Percentiles rank a stretch among this genome's conserved stretches.
Conservation (phyloP, 805 yeast genomes). For the Suhomyces prunicola region DNA sequence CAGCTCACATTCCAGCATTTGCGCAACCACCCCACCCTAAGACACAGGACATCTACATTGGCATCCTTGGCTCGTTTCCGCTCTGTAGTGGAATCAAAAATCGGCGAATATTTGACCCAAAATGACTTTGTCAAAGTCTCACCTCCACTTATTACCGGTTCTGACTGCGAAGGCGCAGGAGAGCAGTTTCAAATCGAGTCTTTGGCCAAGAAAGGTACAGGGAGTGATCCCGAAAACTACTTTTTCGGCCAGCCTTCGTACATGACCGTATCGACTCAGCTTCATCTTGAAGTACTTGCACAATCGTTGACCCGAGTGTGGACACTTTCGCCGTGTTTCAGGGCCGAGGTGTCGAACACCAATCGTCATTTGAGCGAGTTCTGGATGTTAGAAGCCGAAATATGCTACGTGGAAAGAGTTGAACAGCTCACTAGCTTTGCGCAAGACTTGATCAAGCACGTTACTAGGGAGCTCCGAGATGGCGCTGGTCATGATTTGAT, state of each 20-base stretch:
- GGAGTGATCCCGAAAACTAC: background rate
- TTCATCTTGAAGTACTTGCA: constrained; percentile 81
- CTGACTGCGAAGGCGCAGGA: constrained; percentile 98
- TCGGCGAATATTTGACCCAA: constrained; percentile 53
- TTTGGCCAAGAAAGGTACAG: background rate
- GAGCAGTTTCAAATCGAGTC: constrained; percentile 68
- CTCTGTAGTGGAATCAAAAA: constrained; percentile 55
- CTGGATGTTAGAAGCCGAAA: constrained; percentile 96
- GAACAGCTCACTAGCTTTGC: constrained; percentile 60
- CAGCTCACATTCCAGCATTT: constrained; percentile 61
- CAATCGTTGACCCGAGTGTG: constrained; percentile 77
- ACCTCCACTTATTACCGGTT: constrained; percentile 83
- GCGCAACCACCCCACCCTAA: constrained; percentile 68
- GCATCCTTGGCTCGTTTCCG: constrained; percentile 70
- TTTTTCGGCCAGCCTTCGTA: constrained; percentile 70
- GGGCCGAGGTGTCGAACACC: constrained; percentile 92
- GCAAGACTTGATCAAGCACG: constrained; percentile 64
- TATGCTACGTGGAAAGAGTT: constrained; percentile 61
- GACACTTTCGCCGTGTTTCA: constrained; percentile 86
- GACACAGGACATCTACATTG: constrained; percentile 69
- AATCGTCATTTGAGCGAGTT: constrained; percentile 90
- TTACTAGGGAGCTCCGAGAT: constrained; percentile 21
- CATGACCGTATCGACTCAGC: constrained; percentile 87
- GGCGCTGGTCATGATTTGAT: constrained; percentile 30
- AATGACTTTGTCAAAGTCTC: constrained; percentile 65